These are phyloP conservation scores for Cystofilobasidium bisporidii DNA, from an alignment of 768 basidiomycete species.

Conservation along the genomic window DNA sequence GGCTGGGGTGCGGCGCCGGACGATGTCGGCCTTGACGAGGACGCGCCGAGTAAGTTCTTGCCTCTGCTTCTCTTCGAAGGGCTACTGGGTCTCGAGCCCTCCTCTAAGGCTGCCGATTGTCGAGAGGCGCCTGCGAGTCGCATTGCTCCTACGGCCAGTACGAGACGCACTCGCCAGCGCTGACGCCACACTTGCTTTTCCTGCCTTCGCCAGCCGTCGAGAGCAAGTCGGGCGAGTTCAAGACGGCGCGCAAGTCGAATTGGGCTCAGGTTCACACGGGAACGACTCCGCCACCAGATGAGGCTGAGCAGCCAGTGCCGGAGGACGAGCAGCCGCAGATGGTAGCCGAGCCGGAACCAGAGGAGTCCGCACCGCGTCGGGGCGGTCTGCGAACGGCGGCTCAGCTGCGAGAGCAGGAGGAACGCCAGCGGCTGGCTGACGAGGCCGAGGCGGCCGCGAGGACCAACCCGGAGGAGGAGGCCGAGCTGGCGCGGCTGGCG, in stretches of 20 bases:
- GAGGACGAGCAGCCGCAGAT: slow-evolving; percentile 35
- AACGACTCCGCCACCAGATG: slow-evolving; percentile 36
- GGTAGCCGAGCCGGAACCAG: slow-evolving; percentile 43
- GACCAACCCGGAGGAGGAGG: slow-evolving; percentile 28
- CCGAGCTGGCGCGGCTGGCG: slow-evolving; percentile 40
- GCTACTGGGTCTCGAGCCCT: too few relatives aligned
- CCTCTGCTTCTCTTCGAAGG: too few relatives aligned
- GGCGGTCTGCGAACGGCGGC: slow-evolving; percentile 73
- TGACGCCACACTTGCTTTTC: too few relatives aligned
- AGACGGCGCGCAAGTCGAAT: slow-evolving; percentile 7
- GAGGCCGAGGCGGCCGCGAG: slow-evolving; percentile 34
- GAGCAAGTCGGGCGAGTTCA: slow-evolving; percentile 17
- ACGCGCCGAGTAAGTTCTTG: slow-evolving; percentile 51
- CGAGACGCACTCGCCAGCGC: too few relatives aligned
- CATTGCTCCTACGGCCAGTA: too few relatives aligned
- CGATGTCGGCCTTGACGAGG: slow-evolving; percentile 50
- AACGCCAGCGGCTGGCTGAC: slow-evolving; percentile 40
- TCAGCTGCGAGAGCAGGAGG: slow-evolving; percentile 51
- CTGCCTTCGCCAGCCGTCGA: slow-evolving; percentile 9
- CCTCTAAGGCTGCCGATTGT: too few relatives aligned
- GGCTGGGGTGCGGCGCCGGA: slow-evolving; percentile 41
- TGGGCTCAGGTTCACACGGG: slow-evolving; percentile 25
- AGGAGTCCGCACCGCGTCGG: slow-evolving; percentile 31
- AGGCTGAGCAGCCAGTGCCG: slow-evolving; percentile 47
- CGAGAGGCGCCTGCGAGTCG: too few relatives aligned